These are phyloP conservation scores for Coelastrella sp. DNA, from an alignment of 139 green algal species.

Conservation along the genomic window DNA sequence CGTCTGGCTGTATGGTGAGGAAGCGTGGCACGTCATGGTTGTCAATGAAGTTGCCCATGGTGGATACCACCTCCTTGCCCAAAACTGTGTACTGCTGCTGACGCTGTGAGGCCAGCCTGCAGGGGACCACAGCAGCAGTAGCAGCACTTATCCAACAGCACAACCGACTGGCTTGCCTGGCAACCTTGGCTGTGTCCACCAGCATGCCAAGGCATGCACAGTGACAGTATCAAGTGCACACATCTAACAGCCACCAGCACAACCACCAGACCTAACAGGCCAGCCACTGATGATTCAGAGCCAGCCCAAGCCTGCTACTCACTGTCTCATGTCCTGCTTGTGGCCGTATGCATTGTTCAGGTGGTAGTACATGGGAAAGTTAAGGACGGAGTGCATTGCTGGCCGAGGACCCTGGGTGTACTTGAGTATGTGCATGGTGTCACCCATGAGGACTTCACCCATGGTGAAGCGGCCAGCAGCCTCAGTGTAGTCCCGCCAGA, in stretches of 20 bases:
- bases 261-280: not conserved
- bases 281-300: too few relatives aligned
- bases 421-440: not conserved
- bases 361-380: constrained; percentile 42
- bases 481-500: constrained; percentile 24
- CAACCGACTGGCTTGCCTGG: not conserved
- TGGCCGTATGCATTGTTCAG: not conserved
- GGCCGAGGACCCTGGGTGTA: constrained; percentile 13
- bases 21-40: constrained; percentile 39
- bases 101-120: constrained; percentile 2
- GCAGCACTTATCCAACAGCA: not conserved
- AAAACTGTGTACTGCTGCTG: not conserved
- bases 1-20: constrained; percentile 6
- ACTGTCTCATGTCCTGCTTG: constrained; percentile 3
- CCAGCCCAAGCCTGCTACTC: not conserved
- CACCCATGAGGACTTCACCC: constrained; percentile 27
- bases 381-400: constrained; percentile 7
- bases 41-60: constrained; percentile 33
- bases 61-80: not conserved
- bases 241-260: not conserved
- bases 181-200: not conserved
- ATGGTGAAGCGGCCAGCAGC: not conserved
- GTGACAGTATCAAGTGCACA: not conserved
- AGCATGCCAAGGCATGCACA: not conserved
- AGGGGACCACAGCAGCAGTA: too few relatives aligned